Conservation (phyloP, 179 eudicot genomes). For the Drosera spatulata region DNA sequence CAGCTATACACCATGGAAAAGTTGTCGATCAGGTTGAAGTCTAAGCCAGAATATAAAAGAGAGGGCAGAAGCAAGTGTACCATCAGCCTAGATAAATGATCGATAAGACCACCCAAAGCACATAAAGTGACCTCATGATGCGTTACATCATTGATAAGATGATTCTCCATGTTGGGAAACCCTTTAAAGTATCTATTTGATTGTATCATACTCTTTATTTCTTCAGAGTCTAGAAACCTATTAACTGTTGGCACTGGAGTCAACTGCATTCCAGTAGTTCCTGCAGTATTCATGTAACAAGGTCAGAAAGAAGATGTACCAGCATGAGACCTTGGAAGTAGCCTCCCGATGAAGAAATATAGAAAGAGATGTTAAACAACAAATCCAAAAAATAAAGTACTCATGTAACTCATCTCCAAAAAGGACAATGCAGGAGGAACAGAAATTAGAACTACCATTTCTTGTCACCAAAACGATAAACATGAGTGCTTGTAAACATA, state of each 20-base stretch:
- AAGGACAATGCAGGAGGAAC: too few species aligned
- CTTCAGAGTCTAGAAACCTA: constrained; percentile 48
- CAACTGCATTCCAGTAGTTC: constrained; percentile 40
- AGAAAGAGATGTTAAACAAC: not conserved
- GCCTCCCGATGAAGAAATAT: not conserved
- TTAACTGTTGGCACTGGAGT: constrained; percentile 41
- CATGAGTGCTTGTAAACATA: too few species aligned
- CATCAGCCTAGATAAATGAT: constrained; percentile 73
- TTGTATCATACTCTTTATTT: constrained; percentile 54
- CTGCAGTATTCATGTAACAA: constrained; percentile 24
- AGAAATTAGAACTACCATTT: too few species aligned
- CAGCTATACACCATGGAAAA: constrained; percentile 34
- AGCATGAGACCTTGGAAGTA: not conserved
- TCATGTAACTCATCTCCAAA: too few species aligned
- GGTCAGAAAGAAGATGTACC: not conserved
- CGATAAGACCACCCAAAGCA: constrained; percentile 83
- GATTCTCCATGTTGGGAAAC: constrained; percentile 38
- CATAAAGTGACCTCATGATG: constrained; percentile 53
- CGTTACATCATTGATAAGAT: constrained; percentile 40
- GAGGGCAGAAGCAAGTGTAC: constrained; percentile 24
- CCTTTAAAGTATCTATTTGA: constrained; percentile 69
- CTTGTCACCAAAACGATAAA: too few species aligned
- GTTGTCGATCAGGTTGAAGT: constrained; percentile 1
- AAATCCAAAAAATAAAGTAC: too few species aligned
- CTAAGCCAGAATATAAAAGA: not conserved